Conservation (phyloP, 495 filamentous ascomycete species). For the Cryomyces antarcticus region DNA sequence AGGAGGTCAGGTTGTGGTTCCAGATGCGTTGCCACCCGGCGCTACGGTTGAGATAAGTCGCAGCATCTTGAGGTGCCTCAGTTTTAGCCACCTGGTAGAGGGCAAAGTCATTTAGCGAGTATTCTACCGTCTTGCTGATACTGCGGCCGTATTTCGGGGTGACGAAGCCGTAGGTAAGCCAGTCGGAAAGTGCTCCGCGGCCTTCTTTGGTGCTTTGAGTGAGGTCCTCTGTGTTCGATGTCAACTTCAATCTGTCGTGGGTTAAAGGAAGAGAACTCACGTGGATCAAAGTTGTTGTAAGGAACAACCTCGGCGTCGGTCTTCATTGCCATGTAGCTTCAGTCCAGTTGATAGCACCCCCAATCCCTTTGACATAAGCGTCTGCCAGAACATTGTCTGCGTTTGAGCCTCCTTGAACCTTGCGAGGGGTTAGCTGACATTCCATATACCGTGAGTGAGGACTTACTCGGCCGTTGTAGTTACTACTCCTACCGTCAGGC, state of each 20-base stretch:
- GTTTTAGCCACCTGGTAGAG: conserved; percentile 15
- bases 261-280: no score
- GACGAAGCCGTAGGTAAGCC: conserved; percentile 16
- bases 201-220: conserved; percentile 11
- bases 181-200: conserved; percentile 16
- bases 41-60: conserved; percentile 13
- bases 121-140: conserved; percentile 17
- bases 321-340: conserved; percentile 17
- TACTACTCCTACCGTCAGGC: conserved; percentile 15
- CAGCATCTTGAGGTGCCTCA: conserved; percentile 10
- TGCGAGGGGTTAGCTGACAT: no score
- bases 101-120: conserved; percentile 19
- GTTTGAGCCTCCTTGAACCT: conserved; percentile 19
- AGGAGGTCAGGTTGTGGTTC: conserved; percentile 8
- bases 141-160: conserved; percentile 9
- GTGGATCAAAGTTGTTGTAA: conserved; percentile 14
- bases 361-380: conserved; percentile 19
- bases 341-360: conserved; percentile 17
- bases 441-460: no score
- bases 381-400: conserved; percentile 21
- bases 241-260: no score
- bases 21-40: conserved; percentile 17
- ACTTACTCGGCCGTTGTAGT: conserved; percentile 20
- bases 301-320: conserved; percentile 18
- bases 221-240: conserved; percentile 1